A percentile compares a stretch with the other conserved stretches of the same genome.
These are phyloP conservation scores for Wallemia ichthyophaga DNA, from an alignment of 1,284 basidiomycete species.

Conservation along the genomic window DNA sequence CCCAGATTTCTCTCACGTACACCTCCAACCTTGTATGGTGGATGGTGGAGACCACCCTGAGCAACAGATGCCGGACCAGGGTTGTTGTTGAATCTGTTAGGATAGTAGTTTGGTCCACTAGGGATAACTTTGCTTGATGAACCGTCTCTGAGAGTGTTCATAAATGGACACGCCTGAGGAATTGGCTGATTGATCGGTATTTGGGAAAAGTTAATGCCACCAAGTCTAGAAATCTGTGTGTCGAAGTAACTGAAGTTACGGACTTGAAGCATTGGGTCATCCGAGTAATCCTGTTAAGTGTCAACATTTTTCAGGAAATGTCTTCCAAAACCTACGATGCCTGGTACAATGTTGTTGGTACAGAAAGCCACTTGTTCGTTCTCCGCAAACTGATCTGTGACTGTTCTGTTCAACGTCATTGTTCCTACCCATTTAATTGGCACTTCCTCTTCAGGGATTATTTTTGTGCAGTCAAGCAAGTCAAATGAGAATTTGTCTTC, in stretches of 20 bases:
- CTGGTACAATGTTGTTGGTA: conserved; percentile 46
- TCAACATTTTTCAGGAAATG: too few relatives aligned
- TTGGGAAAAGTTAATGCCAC: conserved; percentile 22
- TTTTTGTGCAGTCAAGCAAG: conserved; percentile 49
- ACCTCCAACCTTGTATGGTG: conserved; percentile 21
- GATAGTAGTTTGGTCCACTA: conserved; percentile 39
- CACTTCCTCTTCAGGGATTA: conserved; percentile 47
- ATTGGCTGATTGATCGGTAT: conserved; percentile 53
- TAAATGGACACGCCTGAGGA: conserved; percentile 28
- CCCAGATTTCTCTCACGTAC: conserved; percentile 36
- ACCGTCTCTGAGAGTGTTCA: conserved; percentile 41
- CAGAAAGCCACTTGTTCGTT: conserved; percentile 58
- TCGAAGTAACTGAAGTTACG: conserved; percentile 60
- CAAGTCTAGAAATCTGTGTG: conserved; percentile 41
- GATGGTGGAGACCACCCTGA: conserved; percentile 26
- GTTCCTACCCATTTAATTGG: conserved; percentile 45
- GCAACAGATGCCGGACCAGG: conserved; percentile 17
- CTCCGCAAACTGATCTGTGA: conserved; percentile 43
- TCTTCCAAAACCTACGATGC: conserved; percentile 45
- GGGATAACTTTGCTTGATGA: conserved; percentile 27
- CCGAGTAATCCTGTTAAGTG: too few relatives aligned
- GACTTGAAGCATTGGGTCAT: conserved; percentile 52
- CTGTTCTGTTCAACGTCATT: conserved; percentile 29
- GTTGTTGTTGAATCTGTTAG: conserved; percentile 30
- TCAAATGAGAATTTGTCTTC: conserved; percentile 54